Base-by-base conservation (phyloP, 305 asterid species). In the Fraxinus platypoda region DNA sequence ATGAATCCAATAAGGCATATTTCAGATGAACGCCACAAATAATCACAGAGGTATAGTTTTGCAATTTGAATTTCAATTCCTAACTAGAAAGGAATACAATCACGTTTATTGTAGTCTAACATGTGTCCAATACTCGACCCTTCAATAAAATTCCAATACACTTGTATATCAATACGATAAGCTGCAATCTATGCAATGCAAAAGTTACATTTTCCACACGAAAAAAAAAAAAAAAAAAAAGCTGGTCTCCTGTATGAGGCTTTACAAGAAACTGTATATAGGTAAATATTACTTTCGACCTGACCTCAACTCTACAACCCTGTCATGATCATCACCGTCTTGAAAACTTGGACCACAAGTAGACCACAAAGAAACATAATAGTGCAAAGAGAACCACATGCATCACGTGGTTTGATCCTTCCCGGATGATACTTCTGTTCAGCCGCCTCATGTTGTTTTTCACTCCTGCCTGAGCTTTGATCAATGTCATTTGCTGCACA, bases 401-500 rank as follows among this genome's bases (percentile, higher is more conserved):
- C 96, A 93, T 89, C 33, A 93, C 84, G 86, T 93, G 97, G 90
- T 79, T 92, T 19, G 96, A 91, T 54, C 98, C 98, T 86, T 95
- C 96, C 86, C 86, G 78, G 77, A 94, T 86, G 85, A 93, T 90
- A 87, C 97, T 94, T 88, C 87, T 90, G 88, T 88, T 94, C 87
- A 94, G 87, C 83, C 94, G 90, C 88, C 94, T 91, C 94, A 93
- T 89, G 87, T 93, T 93, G 93, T 92, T 93, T 77, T 93, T 92
- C 83, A 93, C 93, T 57, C 97, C 98, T n/a, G 98, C 97, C 81
- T 93, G 98, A 88, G 97, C 97, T 90, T 94, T 94, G 85, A 90
- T 90, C 88, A 94, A 74, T 25, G 95, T 92, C 97, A 92, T 94
- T 93, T 94, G 98, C 97, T 93, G 91, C 82, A 79, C 49, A 34